Base-by-base conservation (phyloP, 1,284 basidiomycete genomes). In the Sanghuangporus baumii region DNA sequence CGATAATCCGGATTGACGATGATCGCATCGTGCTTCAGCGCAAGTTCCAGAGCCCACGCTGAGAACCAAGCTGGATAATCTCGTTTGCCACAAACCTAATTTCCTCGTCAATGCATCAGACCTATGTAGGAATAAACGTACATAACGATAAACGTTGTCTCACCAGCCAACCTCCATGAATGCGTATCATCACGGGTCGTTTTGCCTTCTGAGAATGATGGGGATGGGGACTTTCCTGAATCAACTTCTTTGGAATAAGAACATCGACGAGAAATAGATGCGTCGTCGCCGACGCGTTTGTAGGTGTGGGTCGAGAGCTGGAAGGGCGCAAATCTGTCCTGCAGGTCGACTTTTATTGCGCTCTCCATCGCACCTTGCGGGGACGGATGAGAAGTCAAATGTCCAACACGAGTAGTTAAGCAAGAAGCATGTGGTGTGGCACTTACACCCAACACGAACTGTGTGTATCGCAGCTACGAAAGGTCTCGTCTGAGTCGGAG, bases 101-200 rank as follows among this genome's bases (percentile, higher is more conserved):
- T 34, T n/a, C 26, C 5, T 31, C 26, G 26, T 31, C 26, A 4
- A 31, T 31, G 2, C 2, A 41, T 11, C 40, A 7, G n/a, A n/a
- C 16, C 20, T 46, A 14, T 14, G 11, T 7, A n/a, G 16, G 43
- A n/a, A n/a, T n/a, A 6, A 11, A 7, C 43, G 8, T 36, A 43
- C n/a, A n/a, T n/a, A n/a, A n/a, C 7, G 37, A 31, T n/a, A n/a
- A n/a, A 6, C 8, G 55, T 11, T 3, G 3, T 2, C 52, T 31
- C 41, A 63, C 62, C 34, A 63, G 43, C 57, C 57, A 59, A 11
- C 62, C 62, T 26, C 62, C 62, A n/a, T 63, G 62, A n/a, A 63
- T 59, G 20, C 58, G 57, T 23, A 63, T 37, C 34, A 60, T 48
- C 2, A 63, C 51, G 6, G 62, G 62, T 4, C 51, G 23, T 18